A percentile compares a stretch with the other conserved stretches of the same genome.
These are phyloP conservation scores for Diaporthe amygdali DNA, from an alignment of 2,329 filamentous ascomycete species.

Conservation along the genomic window DNA sequence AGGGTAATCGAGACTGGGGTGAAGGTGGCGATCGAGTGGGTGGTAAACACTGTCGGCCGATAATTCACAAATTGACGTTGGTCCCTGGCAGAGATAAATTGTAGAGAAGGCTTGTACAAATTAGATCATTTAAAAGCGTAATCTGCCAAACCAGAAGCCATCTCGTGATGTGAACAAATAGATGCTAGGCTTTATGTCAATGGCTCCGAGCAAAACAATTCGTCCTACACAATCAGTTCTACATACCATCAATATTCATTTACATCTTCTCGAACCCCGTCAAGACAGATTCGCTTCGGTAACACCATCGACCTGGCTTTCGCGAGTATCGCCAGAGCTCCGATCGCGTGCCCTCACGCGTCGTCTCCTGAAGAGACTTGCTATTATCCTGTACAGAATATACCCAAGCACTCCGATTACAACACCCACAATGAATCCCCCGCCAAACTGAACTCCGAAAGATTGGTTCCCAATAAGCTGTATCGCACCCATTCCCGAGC, in stretches of 20 bases:
- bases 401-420: slow-evolving; percentile 16
- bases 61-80: background rate
- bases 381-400: background rate
- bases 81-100: background rate
- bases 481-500: background rate
- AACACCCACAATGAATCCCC: slow-evolving; percentile 23
- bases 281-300: background rate
- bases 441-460: slow-evolving; percentile 15
- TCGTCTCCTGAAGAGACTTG: background rate
- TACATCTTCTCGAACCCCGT: background rate
- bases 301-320: background rate
- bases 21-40: background rate
- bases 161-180: background rate
- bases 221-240: background rate
- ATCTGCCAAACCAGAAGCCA: background rate
- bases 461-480: slow-evolving; percentile 3
- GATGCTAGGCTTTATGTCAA: background rate
- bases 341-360: background rate
- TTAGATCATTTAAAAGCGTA: background rate
- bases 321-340: background rate
- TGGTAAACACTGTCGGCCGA: background rate
- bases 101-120: background rate
- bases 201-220: background rate
- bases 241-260: background rate
- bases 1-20: slow-evolving; percentile 4